Base-by-base conservation (phyloP, 305 asterid genomes). In the Monarda citriodora region DNA sequence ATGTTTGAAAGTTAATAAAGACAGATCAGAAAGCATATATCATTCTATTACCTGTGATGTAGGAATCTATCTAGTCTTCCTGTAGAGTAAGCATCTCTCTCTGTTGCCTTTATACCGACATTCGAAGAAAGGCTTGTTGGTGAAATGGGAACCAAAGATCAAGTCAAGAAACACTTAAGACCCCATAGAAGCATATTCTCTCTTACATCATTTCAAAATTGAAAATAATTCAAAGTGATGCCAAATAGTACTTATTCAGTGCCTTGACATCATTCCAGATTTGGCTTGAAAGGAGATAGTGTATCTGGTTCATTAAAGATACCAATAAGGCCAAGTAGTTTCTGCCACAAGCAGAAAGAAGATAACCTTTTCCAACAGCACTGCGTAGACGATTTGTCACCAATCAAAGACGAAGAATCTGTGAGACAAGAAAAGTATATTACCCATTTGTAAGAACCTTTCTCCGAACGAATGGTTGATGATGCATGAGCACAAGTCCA, bases 91-190 rank as follows among this genome's bases (percentile, higher is more conserved):
- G 22, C 9, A 4, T 31, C 44, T 45, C 51, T 44, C 52, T 67
- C 57, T 12, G 76, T 67, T 69, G 69, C 78, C 75, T 46, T 62
- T 50, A 48, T 64, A 65, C 67, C 58, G 80, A 63, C 82, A 63
- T 51, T 49, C 60, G 56, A 72, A 65, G 32, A 31, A 40, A 14
- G 16, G 7, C 42, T 9, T 29, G 78, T 73, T 53, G 59, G 73
- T 29, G 14, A 53, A 58, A 55, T 62, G 71, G 74, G 48, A 70
- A 62, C 69, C 75, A 69, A 53, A 3, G 36, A 58, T 4, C 53
- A 58, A 49, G 66, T 54, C 71, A 52, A 63, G 20, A 61, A 26
- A 46, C 61, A 45, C 69, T 70, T 60, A 56, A 61, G 51, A 67
- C 49, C 68, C 49, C 68, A 60, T 40, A 32, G 13, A 32, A 58